Evolutionary conservation across 495 filamentous ascomycete species (phyloP).

Genomic region (Tuber magnatum): DNA sequence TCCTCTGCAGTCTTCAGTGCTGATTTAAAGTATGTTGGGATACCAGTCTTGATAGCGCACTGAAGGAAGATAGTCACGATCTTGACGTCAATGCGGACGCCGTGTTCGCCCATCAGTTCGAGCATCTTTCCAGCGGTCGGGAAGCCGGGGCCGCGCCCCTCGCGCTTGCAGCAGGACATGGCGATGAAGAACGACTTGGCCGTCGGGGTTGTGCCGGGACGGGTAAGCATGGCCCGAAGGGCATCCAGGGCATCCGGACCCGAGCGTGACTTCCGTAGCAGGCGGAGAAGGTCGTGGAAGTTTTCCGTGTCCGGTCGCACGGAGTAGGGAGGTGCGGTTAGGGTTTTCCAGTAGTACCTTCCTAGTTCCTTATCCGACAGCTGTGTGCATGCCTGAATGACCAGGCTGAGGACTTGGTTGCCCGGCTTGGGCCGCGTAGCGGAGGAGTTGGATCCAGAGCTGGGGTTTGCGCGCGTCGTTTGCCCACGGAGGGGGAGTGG

Average conservation of each 20-base stretch:
- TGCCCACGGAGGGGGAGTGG: slow-evolving; percentile 6
- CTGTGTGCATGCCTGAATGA: slow-evolving; percentile 56
- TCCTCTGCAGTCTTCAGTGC: slow-evolving; percentile 8
- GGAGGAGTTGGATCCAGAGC: not conserved
- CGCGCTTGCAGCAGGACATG: slow-evolving; percentile 31
- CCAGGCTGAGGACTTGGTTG: slow-evolving; percentile 36
- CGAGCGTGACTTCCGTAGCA: not conserved
- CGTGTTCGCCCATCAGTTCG: slow-evolving; percentile 8
- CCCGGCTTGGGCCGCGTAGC: not conserved
- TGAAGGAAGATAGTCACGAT: slow-evolving; percentile 33
- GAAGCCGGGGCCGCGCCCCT: slow-evolving; percentile 20
- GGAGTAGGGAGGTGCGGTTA: not conserved
- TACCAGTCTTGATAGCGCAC: slow-evolving; percentile 14
- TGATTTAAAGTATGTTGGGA: slow-evolving; percentile 12
- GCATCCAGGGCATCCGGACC: not conserved
- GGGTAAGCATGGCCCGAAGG: not conserved
- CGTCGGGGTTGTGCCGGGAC: not conserved
- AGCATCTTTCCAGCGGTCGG: slow-evolving; percentile 15
- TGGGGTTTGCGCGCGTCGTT: not conserved
- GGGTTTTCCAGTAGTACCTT: not conserved
- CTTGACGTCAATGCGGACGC: slow-evolving; percentile 22
- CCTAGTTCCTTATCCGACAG: slow-evolving; percentile 41
- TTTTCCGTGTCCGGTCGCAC: not conserved
- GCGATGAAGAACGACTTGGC: slow-evolving; percentile 12
- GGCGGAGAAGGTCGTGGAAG: not conserved